Evolutionary conservation across 805 yeast genomes (phyloP).

Genomic region (Jamesozyma piceae): DNA sequence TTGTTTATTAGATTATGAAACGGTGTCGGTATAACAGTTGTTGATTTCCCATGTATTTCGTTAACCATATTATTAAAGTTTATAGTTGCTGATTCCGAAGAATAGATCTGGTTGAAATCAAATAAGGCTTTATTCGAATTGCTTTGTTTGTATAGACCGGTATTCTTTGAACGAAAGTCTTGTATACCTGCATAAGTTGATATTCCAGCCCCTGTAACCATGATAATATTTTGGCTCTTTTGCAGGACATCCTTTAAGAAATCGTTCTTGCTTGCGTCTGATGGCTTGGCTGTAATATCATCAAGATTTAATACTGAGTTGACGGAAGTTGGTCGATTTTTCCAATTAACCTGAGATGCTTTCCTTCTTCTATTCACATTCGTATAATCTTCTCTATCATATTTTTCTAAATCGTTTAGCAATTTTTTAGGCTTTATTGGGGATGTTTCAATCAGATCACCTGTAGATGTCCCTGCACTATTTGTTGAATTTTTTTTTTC

Average conservation of each 20-base stretch:
- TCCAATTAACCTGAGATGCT: slow-evolving; percentile 12
- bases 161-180: slow-evolving; percentile 71
- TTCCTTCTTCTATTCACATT: slow-evolving; percentile 29
- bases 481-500: background rate
- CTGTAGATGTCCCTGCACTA: background rate
- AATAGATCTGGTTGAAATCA: slow-evolving; percentile 62
- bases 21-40: slow-evolving; percentile 54
- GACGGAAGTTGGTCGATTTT: background rate
- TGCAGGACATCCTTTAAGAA: slow-evolving; percentile 44
- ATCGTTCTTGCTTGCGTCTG: slow-evolving; percentile 2
- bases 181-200: slow-evolving; percentile 90
- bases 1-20: slow-evolving; percentile 60
- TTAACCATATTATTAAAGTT: slow-evolving; percentile 70
- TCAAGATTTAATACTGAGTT: slow-evolving; percentile 31
- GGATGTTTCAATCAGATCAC: background rate
- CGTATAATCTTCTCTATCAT: background rate
- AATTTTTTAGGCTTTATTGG: slow-evolving; percentile 16
- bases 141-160: slow-evolving; percentile 52
- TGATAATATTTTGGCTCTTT: slow-evolving; percentile 49
- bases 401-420: slow-evolving; percentile 12
- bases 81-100: slow-evolving; percentile 48
- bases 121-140: slow-evolving; percentile 59
- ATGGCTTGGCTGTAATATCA: background rate
- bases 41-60: slow-evolving; percentile 47
- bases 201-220: slow-evolving; percentile 83